Conservation (phyloP, 2,329 filamentous ascomycete species). For the Aspergillus pseudotamarii region DNA sequence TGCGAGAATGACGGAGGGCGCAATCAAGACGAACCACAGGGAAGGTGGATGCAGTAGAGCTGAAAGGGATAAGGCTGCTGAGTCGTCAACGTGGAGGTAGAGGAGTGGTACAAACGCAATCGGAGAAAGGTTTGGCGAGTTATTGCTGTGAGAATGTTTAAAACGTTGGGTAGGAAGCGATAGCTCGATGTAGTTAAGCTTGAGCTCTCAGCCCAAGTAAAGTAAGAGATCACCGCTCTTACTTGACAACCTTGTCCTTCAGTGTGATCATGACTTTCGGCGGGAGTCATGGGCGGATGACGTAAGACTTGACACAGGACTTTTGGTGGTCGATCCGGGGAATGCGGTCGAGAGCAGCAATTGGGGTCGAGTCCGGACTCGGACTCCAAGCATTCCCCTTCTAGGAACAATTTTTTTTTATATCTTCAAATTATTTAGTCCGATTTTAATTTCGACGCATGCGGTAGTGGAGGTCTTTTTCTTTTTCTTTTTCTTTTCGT, state of each 20-base stretch:
- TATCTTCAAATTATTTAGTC: not conserved
- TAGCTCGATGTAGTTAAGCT: slow-evolving; percentile 3
- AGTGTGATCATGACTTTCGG: slow-evolving; percentile 12
- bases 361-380: not conserved
- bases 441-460: not conserved
- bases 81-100: not conserved
- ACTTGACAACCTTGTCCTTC: slow-evolving; percentile 6
- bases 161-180: not conserved
- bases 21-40: slow-evolving; percentile 9
- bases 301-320: slow-evolving; percentile 35
- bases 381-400: not conserved
- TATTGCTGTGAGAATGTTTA: not conserved
- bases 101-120: not conserved
- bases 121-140: not conserved
- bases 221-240: slow-evolving; percentile 3
- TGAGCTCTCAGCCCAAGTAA: slow-evolving; percentile 1
- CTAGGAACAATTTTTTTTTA: not conserved
- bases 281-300: slow-evolving; percentile 31
- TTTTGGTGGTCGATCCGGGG: slow-evolving; percentile 30
- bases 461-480: not conserved
- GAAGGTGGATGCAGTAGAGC: slow-evolving; percentile 1
- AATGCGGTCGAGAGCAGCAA: slow-evolving; percentile 1
- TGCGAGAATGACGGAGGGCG: slow-evolving; percentile 13
- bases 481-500: not conserved
- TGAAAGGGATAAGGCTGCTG: slow-evolving; percentile 10